Percentiles rank a stretch among this genome's conserved stretches.
Conservation (phyloP, 306 rosid species). For the Vigna angularis region DNA sequence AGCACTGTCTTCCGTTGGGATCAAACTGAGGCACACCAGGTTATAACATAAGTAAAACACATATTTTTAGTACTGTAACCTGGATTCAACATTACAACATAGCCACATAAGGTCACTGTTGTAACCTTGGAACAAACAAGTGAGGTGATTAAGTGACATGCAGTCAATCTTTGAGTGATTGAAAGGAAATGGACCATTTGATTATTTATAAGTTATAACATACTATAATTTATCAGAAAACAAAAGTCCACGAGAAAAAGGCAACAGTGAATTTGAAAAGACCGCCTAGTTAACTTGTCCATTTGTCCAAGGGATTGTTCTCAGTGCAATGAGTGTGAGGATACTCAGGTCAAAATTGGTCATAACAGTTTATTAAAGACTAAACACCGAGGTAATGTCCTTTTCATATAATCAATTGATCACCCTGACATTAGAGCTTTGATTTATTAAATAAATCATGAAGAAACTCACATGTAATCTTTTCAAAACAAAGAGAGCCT, state of each 20-base stretch:
- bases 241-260: background rate
- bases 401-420: background rate
- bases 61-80: background rate
- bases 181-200: background rate
- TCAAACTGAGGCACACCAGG: conserved; percentile 65
- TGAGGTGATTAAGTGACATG: background rate
- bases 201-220: background rate
- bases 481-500: conserved; percentile 17
- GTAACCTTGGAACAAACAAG: background rate
- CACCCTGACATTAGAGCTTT: background rate
- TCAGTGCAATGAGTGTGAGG: background rate
- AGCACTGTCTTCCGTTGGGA: conserved; percentile 97
- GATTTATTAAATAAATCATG: background rate
- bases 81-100: background rate
- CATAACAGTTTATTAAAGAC: background rate
- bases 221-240: background rate
- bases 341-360: background rate
- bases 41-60: conserved; percentile 9
- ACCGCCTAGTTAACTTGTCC: background rate
- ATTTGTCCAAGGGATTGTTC: background rate
- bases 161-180: background rate
- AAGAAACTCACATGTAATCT: background rate
- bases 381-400: background rate
- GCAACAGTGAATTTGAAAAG: background rate
- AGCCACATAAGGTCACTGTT: background rate